These are phyloP conservation scores for Kandelia obovata DNA, from an alignment of 345 rosid species.

Conservation along the genomic window DNA sequence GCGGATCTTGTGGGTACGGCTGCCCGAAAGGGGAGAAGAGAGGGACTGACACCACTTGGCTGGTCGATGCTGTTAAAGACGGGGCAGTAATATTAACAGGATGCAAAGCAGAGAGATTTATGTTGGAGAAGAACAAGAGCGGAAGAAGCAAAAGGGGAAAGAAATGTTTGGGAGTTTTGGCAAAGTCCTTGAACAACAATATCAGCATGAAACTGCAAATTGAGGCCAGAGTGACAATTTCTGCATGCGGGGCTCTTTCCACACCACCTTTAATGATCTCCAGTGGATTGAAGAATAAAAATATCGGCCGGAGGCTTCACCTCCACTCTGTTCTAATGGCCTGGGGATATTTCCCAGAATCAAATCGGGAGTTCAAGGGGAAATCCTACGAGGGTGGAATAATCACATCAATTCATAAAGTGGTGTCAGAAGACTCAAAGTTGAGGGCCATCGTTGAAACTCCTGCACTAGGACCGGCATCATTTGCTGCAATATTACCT, in stretches of 20 bases:
- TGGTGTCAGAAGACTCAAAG: conserved; percentile 17
- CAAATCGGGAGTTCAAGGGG: conserved; percentile 44
- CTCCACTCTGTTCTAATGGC: conserved; percentile 77
- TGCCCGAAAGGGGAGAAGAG: conserved; percentile 76
- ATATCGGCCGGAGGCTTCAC: conserved; percentile 76
- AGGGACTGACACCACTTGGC: conserved; percentile 81
- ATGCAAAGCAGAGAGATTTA: conserved; percentile 72
- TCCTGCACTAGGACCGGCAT: conserved; percentile 48
- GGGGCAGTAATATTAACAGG: conserved; percentile 74
- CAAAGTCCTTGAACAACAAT: conserved; percentile 34
- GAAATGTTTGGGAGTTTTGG: conserved; percentile 76
- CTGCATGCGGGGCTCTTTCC: conserved; percentile 71
- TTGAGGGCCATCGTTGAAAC: conserved; percentile 53
- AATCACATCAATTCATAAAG: conserved; percentile 45
- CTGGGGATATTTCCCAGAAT: conserved; percentile 93
- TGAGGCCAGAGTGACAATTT: conserved; percentile 70
- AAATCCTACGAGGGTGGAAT: conserved; percentile 62
- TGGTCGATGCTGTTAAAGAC: conserved; percentile 64
- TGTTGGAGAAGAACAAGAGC: conserved; percentile 37
- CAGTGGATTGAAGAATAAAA: conserved; percentile 67
- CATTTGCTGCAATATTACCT: conserved; percentile 41
- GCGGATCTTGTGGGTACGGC: conserved; percentile 84
- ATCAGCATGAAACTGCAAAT: conserved; percentile 48
- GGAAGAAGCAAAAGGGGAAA: conserved; percentile 27
- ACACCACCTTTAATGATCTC: conserved; percentile 81